These are phyloP conservation scores for Vigna nakashimae DNA, from an alignment of 306 rosid species.

Conservation along the genomic window DNA sequence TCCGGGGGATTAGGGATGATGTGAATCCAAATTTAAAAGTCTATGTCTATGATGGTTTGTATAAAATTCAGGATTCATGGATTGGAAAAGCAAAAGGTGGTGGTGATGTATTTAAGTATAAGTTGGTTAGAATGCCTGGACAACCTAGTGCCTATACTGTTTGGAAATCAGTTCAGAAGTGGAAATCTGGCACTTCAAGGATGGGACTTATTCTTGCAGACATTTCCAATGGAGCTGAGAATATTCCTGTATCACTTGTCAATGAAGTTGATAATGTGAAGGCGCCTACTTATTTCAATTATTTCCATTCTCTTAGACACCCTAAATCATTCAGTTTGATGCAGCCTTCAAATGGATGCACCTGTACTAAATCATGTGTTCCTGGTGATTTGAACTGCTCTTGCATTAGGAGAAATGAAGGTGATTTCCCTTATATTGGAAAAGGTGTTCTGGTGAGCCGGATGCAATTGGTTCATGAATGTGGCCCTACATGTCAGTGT, in stretches of 20 bases:
- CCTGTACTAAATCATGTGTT: conserved; percentile 55
- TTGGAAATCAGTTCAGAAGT: conserved; percentile 65
- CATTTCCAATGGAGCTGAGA: conserved; percentile 68
- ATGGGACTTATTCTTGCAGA: conserved; percentile 69
- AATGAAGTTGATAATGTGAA: conserved; percentile 70
- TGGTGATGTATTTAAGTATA: conserved; percentile 68
- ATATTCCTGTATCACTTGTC: conserved; percentile 68
- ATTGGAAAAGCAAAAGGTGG: conserved; percentile 62
- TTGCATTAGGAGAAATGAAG: conserved; percentile 65
- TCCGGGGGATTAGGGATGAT: conserved; percentile 65
- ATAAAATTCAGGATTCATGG: conserved; percentile 72
- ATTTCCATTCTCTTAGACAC: conserved; percentile 63
- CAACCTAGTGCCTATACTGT: conserved; percentile 59
- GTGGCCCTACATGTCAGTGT: conserved; percentile 73
- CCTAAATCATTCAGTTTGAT: conserved; percentile 60
- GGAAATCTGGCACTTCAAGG: conserved; percentile 63
- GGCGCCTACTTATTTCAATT: conserved; percentile 66
- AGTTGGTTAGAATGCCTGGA: conserved; percentile 65
- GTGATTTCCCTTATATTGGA: conserved; percentile 64
- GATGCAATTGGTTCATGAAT: conserved; percentile 65
- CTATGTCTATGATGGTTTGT: conserved; percentile 76
- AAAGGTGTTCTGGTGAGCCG: conserved; percentile 60
- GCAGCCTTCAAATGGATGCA: conserved; percentile 60
- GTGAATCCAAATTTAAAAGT: conserved; percentile 49
- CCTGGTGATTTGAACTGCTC: conserved; percentile 72